Evolutionary conservation across 129 eudicot genomes (phyloP), one percentile per base, ranked within the genome.

Genomic region (Heracleum sosnowskyi): DNA sequence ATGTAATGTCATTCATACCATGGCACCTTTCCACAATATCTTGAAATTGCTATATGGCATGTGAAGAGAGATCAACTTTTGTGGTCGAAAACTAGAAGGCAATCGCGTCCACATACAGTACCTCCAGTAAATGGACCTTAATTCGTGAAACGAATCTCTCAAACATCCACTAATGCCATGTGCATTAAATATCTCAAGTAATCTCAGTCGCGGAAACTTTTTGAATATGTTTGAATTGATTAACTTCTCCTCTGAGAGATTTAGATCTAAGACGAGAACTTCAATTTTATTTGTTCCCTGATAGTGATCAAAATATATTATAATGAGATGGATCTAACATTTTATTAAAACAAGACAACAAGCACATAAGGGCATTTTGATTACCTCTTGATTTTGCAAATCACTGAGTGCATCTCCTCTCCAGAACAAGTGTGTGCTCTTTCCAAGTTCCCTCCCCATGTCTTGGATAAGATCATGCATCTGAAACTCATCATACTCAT

Each of bases 381-480:
- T 51, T 62, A 77, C 80, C 80, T 22, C 15, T 1, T 28, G 20
- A 7, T 40, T 41, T 40, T 39, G 28, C 53, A 77, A 15, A 9
- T 60, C 13, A 0, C 39, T 0, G 1, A 26, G 26, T 6, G 26
- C 39, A 10, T 76, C 35, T 39, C 44, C 55, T 5, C 24, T 1
- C 33, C 35, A n/a, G 22, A 35, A 26, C 26, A 77, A 8, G 31
- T 24, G 26, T 11, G 51, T 77, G 34, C 73, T 69, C 69, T 62
- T 40, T 6, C 73, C 57, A 60, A 77, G 3, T 41, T 74, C 15
- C 35, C n/a, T 44, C 0, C 77, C 77, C 77, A 74, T 74, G 2
- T 74, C 39, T 5, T 33, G 62, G 12, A 74, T 16, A n/a, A 74
- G 60, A 74, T 74, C 11, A 29, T 74, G 62, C 77, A 75, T 75